Evolutionary conservation across 2,329 filamentous ascomycete genomes (phyloP), one percentile per base, ranked within the genome.

Genomic region (Emmonsiellopsis sp.): DNA sequence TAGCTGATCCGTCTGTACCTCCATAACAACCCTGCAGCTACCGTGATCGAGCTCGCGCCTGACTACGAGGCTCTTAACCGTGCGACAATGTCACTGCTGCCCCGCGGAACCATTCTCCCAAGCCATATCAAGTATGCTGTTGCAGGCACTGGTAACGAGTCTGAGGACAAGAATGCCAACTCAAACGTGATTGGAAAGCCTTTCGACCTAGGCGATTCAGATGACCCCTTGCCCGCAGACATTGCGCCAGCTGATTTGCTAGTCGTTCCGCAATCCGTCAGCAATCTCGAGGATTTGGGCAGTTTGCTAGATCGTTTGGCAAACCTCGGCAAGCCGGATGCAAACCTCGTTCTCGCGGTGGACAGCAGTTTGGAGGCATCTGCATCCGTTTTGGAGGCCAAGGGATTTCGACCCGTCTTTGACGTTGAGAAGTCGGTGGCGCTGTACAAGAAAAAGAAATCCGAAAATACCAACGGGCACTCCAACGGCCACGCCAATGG

Each of bases 171-270:
- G 43, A 5, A 5, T 10, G 3, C 43, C 43, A 27, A 5, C 21
- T 27, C 21, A 27, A 27, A 27, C 21, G 10, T 45, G 11, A n/a
- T 45, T 45, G 43, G 43, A n/a, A 27, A 45, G 13, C 21, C 43
- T n/a, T 45, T 45, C 21, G 11, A n/a, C 4, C 21, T 49, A 31
- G 46, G 46, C 17, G 10, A 39, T 49, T 11, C 7, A 10, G 34
- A 49, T 40, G 46, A 49, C n/a, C 46, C 46, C 46, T 49, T 49
- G 32, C 46, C 46, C 13, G 21, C 17, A 1, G 46, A 49, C 46
- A 8, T 36, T 39, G 21, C 34, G 10, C 3, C 46, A 21, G 46
- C 46, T 11, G 46, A 49, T 49, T 34, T 49, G 46, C 46, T 49
- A 5, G 32, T 49, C 46, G 32, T 49, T 49, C 46, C 46, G 10